A percentile compares a stretch with the other conserved stretches of the same genome.
Conservation (phyloP, 495 filamentous ascomycete species). For the Talaromyces stipitatus region DNA sequence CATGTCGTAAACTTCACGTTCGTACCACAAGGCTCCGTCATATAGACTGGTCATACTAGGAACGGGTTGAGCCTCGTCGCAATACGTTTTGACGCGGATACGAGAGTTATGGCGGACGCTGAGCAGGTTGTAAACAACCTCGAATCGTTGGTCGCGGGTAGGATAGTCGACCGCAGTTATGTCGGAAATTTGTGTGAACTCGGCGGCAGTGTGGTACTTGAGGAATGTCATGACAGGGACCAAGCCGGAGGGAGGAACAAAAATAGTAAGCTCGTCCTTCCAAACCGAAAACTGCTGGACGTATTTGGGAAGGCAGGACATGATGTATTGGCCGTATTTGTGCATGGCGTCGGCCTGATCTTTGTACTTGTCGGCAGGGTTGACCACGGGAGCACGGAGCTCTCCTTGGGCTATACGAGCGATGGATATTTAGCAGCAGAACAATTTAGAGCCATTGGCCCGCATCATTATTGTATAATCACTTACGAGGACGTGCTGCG, state of each 20-base stretch:
- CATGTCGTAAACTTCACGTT: conserved; percentile 94
- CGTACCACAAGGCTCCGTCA: conserved; percentile 98
- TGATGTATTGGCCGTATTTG: conserved; percentile 90
- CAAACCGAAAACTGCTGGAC: conserved; percentile 98
- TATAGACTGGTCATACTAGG: conserved; percentile 79
- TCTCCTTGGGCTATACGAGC: conserved; percentile 42
- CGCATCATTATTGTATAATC: background rate
- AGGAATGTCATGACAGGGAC: conserved; percentile 90
- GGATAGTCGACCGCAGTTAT: conserved; percentile 96
- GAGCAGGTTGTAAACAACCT: conserved; percentile 96
- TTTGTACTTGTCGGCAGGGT: conserved; percentile 87
- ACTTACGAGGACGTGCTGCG: conserved; percentile 55
- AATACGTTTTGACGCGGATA: conserved; percentile 98
- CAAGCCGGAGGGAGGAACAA: conserved; percentile 79
- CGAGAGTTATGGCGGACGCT: conserved; percentile 93
- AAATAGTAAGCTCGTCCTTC: conserved; percentile 97
- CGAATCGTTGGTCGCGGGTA: conserved; percentile 87
- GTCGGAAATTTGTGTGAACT: conserved; percentile 87
- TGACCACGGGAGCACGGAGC: conserved; percentile 73
- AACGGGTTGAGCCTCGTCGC: conserved; percentile 91
- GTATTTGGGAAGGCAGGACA: conserved; percentile 95
- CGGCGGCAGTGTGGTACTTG: conserved; percentile 94
- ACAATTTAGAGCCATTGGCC: background rate
- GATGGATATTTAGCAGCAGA: background rate
- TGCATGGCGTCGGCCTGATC: conserved; percentile 78